Percentiles rank a stretch among this genome's conserved stretches.
These are phyloP conservation scores for Solanum ahanhuiri DNA, from an alignment of 257 asterid genomes.

Conservation along the genomic window DNA sequence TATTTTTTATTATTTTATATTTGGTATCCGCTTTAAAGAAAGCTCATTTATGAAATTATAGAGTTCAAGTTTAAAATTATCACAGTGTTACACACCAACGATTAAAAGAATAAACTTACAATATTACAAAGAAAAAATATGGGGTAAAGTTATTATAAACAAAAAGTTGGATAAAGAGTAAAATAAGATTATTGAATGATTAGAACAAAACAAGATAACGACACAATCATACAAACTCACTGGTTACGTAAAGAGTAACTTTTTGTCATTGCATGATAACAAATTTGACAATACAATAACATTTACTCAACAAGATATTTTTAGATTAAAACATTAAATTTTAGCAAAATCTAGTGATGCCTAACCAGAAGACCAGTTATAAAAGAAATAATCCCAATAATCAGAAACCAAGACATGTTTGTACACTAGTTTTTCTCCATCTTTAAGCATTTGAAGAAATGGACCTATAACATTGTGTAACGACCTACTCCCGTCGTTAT, in stretches of 20 bases:
- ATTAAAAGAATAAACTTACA: not conserved
- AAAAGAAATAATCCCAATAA: slow-evolving; percentile 36
- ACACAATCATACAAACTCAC: not conserved
- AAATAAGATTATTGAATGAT: no score
- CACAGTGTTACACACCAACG: not conserved
- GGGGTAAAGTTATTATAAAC: no score
- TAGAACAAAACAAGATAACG: not conserved
- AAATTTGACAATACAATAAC: not conserved
- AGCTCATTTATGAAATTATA: no score
- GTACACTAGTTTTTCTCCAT: slow-evolving; percentile 29
- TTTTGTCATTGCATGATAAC: not conserved
- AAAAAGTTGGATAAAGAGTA: no score
- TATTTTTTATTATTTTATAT: not conserved
- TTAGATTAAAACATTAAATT: slow-evolving; percentile 8
- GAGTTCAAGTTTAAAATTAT: not conserved
- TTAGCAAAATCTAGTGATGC: slow-evolving; percentile 27
- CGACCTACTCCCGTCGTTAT: no score
- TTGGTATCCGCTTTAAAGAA: not conserved
- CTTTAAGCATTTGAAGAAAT: slow-evolving; percentile 22
- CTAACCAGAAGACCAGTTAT: slow-evolving; percentile 34
- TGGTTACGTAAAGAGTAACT: not conserved
- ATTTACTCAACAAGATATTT: not conserved
- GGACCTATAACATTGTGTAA: slow-evolving; percentile 15
- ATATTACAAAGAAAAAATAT: no score
- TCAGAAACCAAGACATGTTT: slow-evolving; percentile 25